phyloP scores from a whole-genome alignment of 495 filamentous ascomycete species.

The Pyrenopolyporus hunteri region DNA sequence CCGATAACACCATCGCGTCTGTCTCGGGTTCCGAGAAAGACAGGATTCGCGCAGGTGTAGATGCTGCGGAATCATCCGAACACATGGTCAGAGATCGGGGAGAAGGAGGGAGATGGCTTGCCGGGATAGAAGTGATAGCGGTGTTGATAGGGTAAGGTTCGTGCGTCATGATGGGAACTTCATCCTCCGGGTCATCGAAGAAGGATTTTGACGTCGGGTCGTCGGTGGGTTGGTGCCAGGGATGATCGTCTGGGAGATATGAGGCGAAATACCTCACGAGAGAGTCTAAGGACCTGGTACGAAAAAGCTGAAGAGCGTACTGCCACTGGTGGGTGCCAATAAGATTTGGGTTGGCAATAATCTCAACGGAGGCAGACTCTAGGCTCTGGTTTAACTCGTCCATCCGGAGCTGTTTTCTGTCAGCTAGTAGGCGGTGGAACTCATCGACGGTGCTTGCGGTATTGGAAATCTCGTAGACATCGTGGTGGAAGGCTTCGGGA shows the following conservation, averaged over 20 bases:
- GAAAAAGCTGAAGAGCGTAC: conserved; percentile 56
- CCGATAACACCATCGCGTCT: conserved; percentile 39
- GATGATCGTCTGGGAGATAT: conserved; percentile 54
- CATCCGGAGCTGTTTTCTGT: conserved; percentile 54
- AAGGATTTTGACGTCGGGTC: conserved; percentile 42
- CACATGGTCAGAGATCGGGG: conserved; percentile 57
- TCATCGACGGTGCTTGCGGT: conserved; percentile 49
- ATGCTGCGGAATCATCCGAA: conserved; percentile 49
- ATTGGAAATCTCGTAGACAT: conserved; percentile 52
- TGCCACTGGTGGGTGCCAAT: conserved; percentile 60
- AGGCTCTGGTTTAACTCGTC: conserved; percentile 54
- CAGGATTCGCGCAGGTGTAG: conserved; percentile 49
- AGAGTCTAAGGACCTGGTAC: conserved; percentile 58
- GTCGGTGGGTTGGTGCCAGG: conserved; percentile 41
- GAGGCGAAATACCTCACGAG: conserved; percentile 58
- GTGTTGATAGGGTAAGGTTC: conserved; percentile 49
- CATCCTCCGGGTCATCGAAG: conserved; percentile 46
- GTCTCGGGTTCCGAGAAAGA: conserved; percentile 56
- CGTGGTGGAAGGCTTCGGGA: conserved; percentile 43
- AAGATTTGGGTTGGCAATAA: conserved; percentile 56
- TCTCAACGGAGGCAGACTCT: conserved; percentile 57
- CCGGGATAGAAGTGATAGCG: conserved; percentile 28
- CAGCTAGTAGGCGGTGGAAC: conserved; percentile 52
- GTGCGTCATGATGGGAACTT: conserved; percentile 47
- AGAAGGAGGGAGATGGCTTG: conserved; percentile 48